Base-by-base conservation (phyloP, 2,329 filamentous ascomycete species). In the Botrytis galanthina region DNA sequence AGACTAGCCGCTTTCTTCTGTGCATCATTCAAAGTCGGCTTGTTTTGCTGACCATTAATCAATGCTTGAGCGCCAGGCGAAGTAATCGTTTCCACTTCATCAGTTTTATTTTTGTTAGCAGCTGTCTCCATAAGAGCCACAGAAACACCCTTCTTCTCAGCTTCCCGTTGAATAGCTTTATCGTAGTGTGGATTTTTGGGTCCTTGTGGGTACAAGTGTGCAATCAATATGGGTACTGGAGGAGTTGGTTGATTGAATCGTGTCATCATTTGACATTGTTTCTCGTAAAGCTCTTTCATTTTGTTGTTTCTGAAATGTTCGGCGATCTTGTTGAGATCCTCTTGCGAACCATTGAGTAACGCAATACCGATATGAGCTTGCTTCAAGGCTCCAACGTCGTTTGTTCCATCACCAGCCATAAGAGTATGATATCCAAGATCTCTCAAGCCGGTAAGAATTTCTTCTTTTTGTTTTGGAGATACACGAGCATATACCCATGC, bases 281-380 rank as follows among this genome's bases (percentile, higher is more conserved):
- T 98, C 85, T 98, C 94, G 82, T 99, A 99, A 76, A 99, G 89
- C 77, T 98, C 95, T 87, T 98, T 98, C 93, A 99, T 97, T 87
- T 94, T 97, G 59, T 92, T 97, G 82, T 94, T 97, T 78, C 96
- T 92, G 80, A 92, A 91, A 83, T 99, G 95, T 81, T 98, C 96
- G 39, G 93, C 92, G 79, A 99, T 99, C 82, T 92, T 94, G 73
- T 91, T 91, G 71, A 99, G 88, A 81, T 98, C 96, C 35, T 98
- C 93, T 77, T 91, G 92, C 1, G 95, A 97, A 76, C 96, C 96
- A 83, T 99, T 99, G 78, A 99, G 89, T 68, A 99, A 90, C 35
- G 96, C 96, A 76, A 99, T 93, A 83, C 96, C 96, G 76, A 99
- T 94, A 81, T 99, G 96, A 59, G 96, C 96, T 84, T 99, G 96